phyloP scores from a whole-genome alignment of 1,139 yeast species.

The Yamadazyma conglobata region DNA sequence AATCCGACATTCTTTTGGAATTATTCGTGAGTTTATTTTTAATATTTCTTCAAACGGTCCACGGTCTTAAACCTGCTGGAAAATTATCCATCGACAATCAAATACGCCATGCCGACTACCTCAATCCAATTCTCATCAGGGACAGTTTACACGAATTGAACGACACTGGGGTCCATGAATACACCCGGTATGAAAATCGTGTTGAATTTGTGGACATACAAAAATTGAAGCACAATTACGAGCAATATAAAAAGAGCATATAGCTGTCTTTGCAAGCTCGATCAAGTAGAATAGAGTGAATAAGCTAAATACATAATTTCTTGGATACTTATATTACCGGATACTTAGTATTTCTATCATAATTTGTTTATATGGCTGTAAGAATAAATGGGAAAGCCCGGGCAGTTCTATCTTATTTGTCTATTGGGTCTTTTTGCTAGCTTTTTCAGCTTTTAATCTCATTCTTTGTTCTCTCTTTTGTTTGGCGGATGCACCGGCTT shows the following conservation, averaged over 20 bases:
- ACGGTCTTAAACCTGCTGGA: slow-evolving; percentile 22
- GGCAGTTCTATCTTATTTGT: too few relatives aligned
- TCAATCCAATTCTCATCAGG: slow-evolving; percentile 46
- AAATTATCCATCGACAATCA: slow-evolving; percentile 21
- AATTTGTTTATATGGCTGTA: too few relatives aligned
- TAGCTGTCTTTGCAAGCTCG: too few relatives aligned
- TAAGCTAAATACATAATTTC: too few relatives aligned
- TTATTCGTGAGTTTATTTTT: slow-evolving; percentile 37
- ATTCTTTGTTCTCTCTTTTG: slow-evolving; percentile 33
- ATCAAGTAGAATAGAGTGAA: too few relatives aligned
- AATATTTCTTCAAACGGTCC: slow-evolving; percentile 34
- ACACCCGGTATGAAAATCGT: slow-evolving; percentile 40
- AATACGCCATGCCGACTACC: slow-evolving; percentile 23
- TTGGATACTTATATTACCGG: too few relatives aligned
- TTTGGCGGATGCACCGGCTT: slow-evolving; percentile 45
- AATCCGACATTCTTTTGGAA: slow-evolving; percentile 40
- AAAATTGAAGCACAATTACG: slow-evolving; percentile 38
- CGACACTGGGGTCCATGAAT: slow-evolving; percentile 41
- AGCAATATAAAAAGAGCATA: slow-evolving; percentile 17
- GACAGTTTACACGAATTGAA: slow-evolving; percentile 45
- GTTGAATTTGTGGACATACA: slow-evolving; percentile 44
- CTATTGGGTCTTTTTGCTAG: slow-evolving; percentile 11
- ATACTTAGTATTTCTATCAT: too few relatives aligned
- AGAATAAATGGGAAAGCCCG: too few relatives aligned
- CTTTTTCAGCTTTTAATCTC: slow-evolving; percentile 31